These are phyloP conservation scores for Agrocybe pediades DNA, from an alignment of 768 basidiomycete genomes.

Conservation along the genomic window DNA sequence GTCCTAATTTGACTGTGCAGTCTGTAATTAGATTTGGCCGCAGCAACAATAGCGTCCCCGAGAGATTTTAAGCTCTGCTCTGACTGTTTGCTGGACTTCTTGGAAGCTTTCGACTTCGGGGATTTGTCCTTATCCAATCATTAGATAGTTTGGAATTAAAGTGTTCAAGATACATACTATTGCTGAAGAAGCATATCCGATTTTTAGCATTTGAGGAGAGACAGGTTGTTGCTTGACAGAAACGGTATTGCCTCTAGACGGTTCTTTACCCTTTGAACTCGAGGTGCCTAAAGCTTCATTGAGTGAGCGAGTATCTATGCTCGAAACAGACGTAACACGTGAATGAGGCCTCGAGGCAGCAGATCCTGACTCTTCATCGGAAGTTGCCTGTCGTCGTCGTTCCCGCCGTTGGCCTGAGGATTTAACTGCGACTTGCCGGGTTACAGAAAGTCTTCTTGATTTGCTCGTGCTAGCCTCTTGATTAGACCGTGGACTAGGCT, in stretches of 20 bases:
- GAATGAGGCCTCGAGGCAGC: background rate
- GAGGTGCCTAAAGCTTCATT: slow-evolving; percentile 1
- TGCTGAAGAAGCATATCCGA: background rate
- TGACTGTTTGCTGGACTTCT: background rate
- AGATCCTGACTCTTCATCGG: background rate
- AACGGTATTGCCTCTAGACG: background rate
- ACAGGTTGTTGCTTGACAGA: slow-evolving; percentile 5
- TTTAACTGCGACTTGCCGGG: background rate
- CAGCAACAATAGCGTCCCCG: background rate
- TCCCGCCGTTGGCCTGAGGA: background rate
- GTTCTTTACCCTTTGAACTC: background rate
- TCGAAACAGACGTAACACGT: background rate
- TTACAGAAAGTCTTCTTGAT: background rate
- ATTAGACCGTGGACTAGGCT: background rate
- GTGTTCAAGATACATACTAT: background rate
- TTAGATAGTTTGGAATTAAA: background rate
- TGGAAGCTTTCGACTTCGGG: background rate
- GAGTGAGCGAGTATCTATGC: slow-evolving; percentile 1
- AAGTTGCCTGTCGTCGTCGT: background rate
- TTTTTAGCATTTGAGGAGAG: slow-evolving; percentile 2
- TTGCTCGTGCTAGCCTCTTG: background rate
- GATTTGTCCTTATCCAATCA: background rate
- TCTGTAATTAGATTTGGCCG: background rate
- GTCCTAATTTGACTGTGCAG: background rate
- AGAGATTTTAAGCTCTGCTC: background rate